These are phyloP conservation scores for Bryum argenteum DNA, from an alignment of 225 moss, liverwort and hornwort genomes.

Conservation along the genomic window DNA sequence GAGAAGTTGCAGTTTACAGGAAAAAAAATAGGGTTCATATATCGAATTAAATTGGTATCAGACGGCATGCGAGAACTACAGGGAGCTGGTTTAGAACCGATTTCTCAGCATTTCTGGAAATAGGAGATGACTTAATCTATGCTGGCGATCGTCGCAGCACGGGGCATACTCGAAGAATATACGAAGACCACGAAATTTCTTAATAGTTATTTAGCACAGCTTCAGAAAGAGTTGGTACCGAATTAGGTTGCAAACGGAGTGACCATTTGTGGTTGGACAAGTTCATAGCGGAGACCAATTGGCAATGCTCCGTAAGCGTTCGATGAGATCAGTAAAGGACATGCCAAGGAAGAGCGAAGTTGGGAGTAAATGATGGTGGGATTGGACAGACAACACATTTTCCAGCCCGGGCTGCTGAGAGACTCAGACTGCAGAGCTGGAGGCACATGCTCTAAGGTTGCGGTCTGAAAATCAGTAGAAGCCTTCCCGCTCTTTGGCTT, in stretches of 20 bases:
- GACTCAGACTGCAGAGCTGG: constrained; percentile 38
- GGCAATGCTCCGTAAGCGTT: constrained; percentile 25
- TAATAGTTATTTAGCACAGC: not conserved
- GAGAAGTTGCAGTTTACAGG: constrained; percentile 22
- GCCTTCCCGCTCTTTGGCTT: constrained; percentile 9
- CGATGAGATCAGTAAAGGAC: constrained; percentile 39
- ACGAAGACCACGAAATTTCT: constrained; percentile 13
- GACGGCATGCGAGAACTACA: constrained; percentile 18
- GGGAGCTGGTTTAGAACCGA: constrained; percentile 23
- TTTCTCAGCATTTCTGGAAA: not conserved
- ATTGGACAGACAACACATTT: constrained; percentile 42
- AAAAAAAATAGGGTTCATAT: constrained; percentile 28
- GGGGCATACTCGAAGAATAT: constrained; percentile 12
- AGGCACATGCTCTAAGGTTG: constrained; percentile 32
- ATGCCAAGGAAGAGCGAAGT: constrained; percentile 20
- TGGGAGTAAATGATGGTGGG: constrained; percentile 43
- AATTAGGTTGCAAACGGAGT: constrained; percentile 24
- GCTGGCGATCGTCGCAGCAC: not conserved
- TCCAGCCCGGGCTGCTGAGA: constrained; percentile 50
- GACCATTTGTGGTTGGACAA: constrained; percentile 1
- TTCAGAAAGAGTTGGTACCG: not conserved
- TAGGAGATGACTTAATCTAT: not conserved
- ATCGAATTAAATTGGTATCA: constrained; percentile 26
- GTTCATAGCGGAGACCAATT: constrained; percentile 17
- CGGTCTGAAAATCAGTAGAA: constrained; percentile 34